Evolutionary conservation across 2,329 filamentous ascomycete species (phyloP).

Genomic region (Thelonectria rubi): DNA sequence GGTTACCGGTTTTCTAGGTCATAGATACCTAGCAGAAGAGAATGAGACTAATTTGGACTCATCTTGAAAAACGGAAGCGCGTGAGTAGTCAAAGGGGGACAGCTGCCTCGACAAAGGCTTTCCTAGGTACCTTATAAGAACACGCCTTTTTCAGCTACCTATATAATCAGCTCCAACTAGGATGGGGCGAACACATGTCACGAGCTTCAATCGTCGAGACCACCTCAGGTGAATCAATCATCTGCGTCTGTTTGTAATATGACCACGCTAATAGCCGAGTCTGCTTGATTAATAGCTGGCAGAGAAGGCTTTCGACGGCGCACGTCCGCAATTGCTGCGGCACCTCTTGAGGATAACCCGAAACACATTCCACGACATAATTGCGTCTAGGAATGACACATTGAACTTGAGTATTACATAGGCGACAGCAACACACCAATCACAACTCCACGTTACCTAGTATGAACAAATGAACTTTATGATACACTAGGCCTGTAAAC

Average conservation of each 20-base stretch:
- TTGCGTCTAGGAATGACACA: background rate
- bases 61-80: background rate
- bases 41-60: background rate
- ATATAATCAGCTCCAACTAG: no score
- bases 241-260: no score
- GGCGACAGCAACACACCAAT: conserved; percentile 32
- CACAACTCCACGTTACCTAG: conserved; percentile 46
- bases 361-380: background rate
- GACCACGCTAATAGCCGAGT: no score
- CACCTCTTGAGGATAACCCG: background rate
- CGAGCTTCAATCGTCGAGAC: no score
- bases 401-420: conserved; percentile 7
- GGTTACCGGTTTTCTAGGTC: conserved; percentile 7
- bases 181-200: no score
- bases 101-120: no score
- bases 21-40: conserved; percentile 11
- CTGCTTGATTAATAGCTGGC: no score
- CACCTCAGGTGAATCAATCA: no score
- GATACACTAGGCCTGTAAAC: conserved; percentile 63
- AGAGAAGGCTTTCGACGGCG: no score
- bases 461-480: conserved; percentile 58
- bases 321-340: background rate
- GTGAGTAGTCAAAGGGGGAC: background rate
- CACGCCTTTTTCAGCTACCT: no score
- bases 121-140: no score